phyloP scores from a whole-genome alignment of 257 asterid species.

The Apocynum venetum region DNA sequence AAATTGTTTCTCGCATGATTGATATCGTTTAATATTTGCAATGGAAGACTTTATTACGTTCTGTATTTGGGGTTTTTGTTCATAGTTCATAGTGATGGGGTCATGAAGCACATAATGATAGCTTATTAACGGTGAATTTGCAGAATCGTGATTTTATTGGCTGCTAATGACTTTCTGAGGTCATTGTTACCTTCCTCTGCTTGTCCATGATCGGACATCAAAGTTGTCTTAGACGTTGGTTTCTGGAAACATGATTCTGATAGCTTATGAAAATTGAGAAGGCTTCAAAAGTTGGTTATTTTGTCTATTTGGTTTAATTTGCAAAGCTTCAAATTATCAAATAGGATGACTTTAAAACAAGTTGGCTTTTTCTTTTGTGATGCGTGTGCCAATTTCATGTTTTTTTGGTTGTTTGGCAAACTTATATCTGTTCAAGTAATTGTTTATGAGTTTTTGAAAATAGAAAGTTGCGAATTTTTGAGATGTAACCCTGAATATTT shows the following conservation, averaged over 20 bases:
- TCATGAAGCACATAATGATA: not conserved
- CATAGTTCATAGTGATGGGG: not conserved
- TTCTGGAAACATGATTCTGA: not conserved
- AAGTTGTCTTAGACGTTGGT: not conserved
- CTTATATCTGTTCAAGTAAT: not conserved
- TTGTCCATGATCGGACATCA: not conserved
- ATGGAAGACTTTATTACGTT: not conserved
- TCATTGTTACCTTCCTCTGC: not conserved
- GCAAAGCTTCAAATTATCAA: not conserved
- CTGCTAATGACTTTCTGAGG: not conserved
- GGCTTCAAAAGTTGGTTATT: not conserved
- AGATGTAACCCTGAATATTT: no score
- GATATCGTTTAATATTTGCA: no score
- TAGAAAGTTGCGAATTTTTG: no score
- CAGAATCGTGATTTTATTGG: not conserved
- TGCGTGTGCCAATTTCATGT: not conserved
- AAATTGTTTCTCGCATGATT: not conserved
- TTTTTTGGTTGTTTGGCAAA: not conserved
- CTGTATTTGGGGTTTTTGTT: not conserved
- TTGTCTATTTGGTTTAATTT: not conserved
- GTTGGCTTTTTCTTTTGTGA: not conserved
- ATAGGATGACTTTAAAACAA: not conserved
- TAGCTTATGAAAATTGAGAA: not conserved
- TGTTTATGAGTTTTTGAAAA: not conserved
- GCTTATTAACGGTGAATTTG: not conserved